These are phyloP conservation scores for Cicer yamashitae DNA, from an alignment of 306 rosid species.

Conservation along the genomic window DNA sequence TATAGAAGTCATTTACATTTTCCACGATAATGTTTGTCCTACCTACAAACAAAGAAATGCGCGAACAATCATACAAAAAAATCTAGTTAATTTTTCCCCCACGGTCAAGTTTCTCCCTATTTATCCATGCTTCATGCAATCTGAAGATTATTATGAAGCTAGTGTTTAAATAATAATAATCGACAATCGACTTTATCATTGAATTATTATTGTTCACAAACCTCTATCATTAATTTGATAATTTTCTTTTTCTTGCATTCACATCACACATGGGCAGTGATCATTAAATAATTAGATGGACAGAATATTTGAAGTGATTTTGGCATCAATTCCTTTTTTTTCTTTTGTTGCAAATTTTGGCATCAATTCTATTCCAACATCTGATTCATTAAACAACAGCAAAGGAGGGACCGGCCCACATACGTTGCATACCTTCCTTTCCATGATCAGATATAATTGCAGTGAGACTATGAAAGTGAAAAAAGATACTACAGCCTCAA, in stretches of 20 bases:
- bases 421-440: slow-evolving; percentile 25
- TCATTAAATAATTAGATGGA: neutral
- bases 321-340: slow-evolving; percentile 13
- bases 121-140: neutral
- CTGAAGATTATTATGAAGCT: neutral
- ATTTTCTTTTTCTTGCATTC: neutral
- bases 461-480: neutral
- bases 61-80: too few species aligned
- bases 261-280: neutral
- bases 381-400: neutral
- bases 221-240: neutral
- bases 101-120: neutral
- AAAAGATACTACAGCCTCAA: too few species aligned
- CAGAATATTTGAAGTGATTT: slow-evolving; percentile 21
- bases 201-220: neutral
- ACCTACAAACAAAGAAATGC: too few species aligned
- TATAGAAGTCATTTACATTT: too few species aligned
- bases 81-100: too few species aligned
- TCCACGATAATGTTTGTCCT: too few species aligned
- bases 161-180: neutral
- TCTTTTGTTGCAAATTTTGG: neutral
- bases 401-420: slow-evolving; percentile 21
- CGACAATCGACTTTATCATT: too few species aligned
- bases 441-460: neutral
- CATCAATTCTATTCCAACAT: slow-evolving; percentile 17